phyloP scores from a whole-genome alignment of 2,329 filamentous ascomycete species.

The Ophiocordyceps unilateralis region DNA sequence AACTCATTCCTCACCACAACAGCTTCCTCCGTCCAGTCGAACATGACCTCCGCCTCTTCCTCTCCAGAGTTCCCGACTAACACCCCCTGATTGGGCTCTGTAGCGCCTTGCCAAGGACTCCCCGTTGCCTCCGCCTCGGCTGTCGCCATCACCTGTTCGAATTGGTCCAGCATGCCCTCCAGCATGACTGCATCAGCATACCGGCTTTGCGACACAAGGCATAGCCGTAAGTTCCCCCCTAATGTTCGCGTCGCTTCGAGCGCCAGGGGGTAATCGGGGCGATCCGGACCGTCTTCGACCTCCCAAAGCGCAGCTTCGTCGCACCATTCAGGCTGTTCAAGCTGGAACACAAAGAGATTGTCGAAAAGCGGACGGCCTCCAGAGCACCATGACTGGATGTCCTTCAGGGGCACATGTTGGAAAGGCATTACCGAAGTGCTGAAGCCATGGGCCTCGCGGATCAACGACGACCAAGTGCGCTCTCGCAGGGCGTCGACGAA shows the following conservation, averaged over 20 bases:
- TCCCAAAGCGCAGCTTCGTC: constrained; percentile 33
- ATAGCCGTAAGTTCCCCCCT: constrained; percentile 32
- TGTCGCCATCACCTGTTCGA: constrained; percentile 12
- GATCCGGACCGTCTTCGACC: constrained; percentile 25
- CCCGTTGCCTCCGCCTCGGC: constrained; percentile 4
- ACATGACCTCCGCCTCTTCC: constrained; percentile 10
- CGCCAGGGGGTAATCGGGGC: constrained; percentile 58
- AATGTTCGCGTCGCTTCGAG: constrained; percentile 48
- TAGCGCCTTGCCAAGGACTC: background rate
- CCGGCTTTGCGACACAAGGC: constrained; percentile 38
- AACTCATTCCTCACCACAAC: constrained; percentile 41
- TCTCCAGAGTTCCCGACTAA: background rate
- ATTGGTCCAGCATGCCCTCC: constrained; percentile 18
- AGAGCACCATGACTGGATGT: constrained; percentile 65
- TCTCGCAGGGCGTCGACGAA: constrained; percentile 25
- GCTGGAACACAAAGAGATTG: constrained; percentile 67
- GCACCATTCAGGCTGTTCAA: constrained; percentile 16
- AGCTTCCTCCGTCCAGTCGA: constrained; percentile 42
- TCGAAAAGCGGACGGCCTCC: constrained; percentile 52
- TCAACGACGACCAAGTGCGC: constrained; percentile 40
- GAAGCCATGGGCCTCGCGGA: constrained; percentile 51
- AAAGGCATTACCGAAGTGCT: constrained; percentile 51
- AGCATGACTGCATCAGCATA: constrained; percentile 16
- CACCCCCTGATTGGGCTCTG: background rate
- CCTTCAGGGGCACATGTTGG: constrained; percentile 55